Evolutionary conservation across 2,329 filamentous ascomycete genomes (phyloP), one percentile per base, ranked within the genome.

Genomic region (Orbilia javanica): DNA sequence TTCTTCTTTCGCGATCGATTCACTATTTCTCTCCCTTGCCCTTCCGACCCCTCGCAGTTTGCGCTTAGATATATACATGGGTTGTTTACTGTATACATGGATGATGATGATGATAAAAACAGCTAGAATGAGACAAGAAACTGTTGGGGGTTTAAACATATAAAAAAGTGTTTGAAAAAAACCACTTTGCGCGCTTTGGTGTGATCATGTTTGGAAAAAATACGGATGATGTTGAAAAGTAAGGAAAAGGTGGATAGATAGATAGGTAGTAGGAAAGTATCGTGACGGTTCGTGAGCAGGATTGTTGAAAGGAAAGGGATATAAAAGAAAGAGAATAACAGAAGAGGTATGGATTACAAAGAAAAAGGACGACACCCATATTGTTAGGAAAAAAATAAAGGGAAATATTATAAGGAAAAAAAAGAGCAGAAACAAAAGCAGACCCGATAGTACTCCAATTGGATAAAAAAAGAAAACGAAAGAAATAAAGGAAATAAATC

Each of bases 261-360:
- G 18, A 42, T 42, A 53, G 27, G 29, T 11, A 7, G 62, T 53
- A 29, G 29, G n/a, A 42, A 20, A 18, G 66, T 71, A 77, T 77
- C 73, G 60, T 77, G 29, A 66, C 57, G 36, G 44, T 52, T 77
- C 65, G 57, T 77, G 60, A 73, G n/a, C 27, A 42, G 55, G 4
- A 50, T n/a, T n/a, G n/a, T n/a, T n/a, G n/a, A 52, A n/a, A n/a
- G 36, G 42, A 22, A 67, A 55, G 44, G 5, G 46, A 29, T 7
- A 29, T 36, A 60, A n/a, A 44, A 48, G 11, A 18, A 22, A 50
- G 31, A 20, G 46, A 36, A 34, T 36, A 60, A 44, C 50, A 53
- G 20, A 44, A 31, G 31, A 34, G 29, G 52, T 15, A 44, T 44
- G 42, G 50, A 44, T 20, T 34, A 55, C 34, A 66, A 66, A 71